phyloP scores from a whole-genome alignment of 2,329 filamentous ascomycete genomes.

The Ophidiomyces ophidiicola region DNA sequence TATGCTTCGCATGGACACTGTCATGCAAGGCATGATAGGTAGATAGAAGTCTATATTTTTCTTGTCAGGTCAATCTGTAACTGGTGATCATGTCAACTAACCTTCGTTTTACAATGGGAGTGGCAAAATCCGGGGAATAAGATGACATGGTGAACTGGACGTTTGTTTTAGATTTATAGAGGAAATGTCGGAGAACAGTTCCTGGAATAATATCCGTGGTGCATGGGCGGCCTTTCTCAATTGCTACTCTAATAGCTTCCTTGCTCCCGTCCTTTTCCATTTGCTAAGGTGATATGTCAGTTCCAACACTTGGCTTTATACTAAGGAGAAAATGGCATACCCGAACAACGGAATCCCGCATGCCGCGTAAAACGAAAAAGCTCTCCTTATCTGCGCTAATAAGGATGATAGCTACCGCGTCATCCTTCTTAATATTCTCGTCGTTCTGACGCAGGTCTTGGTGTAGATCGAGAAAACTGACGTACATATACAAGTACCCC shows the following conservation, averaged over 20 bases:
- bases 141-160: slow-evolving; percentile 93
- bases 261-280: slow-evolving; percentile 66
- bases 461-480: slow-evolving; percentile 72
- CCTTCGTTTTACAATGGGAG: slow-evolving; percentile 50
- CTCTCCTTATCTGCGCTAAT: slow-evolving; percentile 88
- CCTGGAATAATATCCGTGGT: slow-evolving; percentile 67
- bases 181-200: slow-evolving; percentile 72
- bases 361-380: slow-evolving; percentile 76
- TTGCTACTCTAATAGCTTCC: slow-evolving; percentile 58
- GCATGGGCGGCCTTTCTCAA: slow-evolving; percentile 56
- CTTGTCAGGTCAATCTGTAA: no score
- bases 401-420: slow-evolving; percentile 76
- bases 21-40: slow-evolving; percentile 78
- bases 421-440: slow-evolving; percentile 41
- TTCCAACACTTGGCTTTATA: slow-evolving; percentile 19
- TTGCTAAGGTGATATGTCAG: slow-evolving; percentile 38
- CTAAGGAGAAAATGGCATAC: slow-evolving; percentile 25
- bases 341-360: slow-evolving; percentile 49
- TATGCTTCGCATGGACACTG: slow-evolving; percentile 69
- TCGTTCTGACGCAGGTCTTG: slow-evolving; percentile 32
- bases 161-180: slow-evolving; percentile 89
- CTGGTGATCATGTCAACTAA: slow-evolving; percentile 26
- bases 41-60: slow-evolving; percentile 58
- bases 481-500: slow-evolving; percentile 97
- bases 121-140: slow-evolving; percentile 56